A percentile compares a stretch with the other conserved stretches of the same genome.
Evolutionary conservation across 1,284 basidiomycete species (phyloP).

Genomic region (Ceratobasidium sp.): DNA sequence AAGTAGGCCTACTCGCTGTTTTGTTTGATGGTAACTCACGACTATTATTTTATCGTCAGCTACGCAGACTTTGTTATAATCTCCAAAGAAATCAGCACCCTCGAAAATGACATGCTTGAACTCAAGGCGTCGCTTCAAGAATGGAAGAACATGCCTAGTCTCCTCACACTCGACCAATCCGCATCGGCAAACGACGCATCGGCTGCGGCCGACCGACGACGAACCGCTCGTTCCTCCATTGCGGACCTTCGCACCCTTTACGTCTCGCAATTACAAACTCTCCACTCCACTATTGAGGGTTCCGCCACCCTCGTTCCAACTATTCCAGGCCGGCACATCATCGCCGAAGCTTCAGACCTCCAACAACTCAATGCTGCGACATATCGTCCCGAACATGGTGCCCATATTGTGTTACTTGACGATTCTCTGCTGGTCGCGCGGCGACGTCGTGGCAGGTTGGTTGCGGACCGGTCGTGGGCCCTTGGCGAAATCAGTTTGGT

Average conservation of each 20-base stretch:
- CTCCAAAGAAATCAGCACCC: conserved; percentile 94
- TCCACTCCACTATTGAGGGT: conserved; percentile 95
- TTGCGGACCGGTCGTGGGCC: conserved; percentile 93
- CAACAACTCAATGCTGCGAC: conserved; percentile 92
- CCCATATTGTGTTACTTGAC: conserved; percentile 91
- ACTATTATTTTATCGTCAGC: conserved; percentile 58
- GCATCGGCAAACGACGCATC: conserved; percentile 50
- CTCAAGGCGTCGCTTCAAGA: conserved; percentile 94
- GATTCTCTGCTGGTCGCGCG: conserved; percentile 91
- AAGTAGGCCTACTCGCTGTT: conserved; percentile 68
- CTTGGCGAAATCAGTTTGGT: conserved; percentile 92
- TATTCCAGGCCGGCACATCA: conserved; percentile 88
- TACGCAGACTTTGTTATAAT: conserved; percentile 97
- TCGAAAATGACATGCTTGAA: conserved; percentile 98
- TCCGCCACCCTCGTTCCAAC: conserved; percentile 95
- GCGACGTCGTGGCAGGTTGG: conserved; percentile 68
- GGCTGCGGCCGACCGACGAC: conserved; percentile 60
- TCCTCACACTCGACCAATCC: conserved; percentile 87
- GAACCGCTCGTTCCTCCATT: conserved; percentile 86
- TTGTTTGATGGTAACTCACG: conserved; percentile 20
- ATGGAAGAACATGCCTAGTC: conserved; percentile 94
- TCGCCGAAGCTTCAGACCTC: conserved; percentile 87
- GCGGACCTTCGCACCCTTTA: conserved; percentile 95
- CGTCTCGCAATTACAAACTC: conserved; percentile 89
- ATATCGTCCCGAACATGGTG: conserved; percentile 89